Evolutionary conservation across 2,329 filamentous ascomycete genomes (phyloP).

Genomic region (Atkinsonella texensis): DNA sequence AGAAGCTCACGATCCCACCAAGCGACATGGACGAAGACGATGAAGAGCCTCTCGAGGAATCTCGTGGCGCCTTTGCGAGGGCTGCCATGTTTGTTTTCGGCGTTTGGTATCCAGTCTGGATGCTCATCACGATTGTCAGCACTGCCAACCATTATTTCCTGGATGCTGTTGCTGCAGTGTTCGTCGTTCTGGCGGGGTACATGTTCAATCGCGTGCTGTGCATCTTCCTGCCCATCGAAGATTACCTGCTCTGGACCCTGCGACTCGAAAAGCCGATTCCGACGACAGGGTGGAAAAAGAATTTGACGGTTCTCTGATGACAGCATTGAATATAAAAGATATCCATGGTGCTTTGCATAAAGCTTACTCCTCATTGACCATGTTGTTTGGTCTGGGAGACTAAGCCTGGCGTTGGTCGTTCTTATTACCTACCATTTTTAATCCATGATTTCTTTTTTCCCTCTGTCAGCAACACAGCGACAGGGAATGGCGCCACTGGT

Average conservation of each 20-base stretch:
- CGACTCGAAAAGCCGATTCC: conserved; percentile 51
- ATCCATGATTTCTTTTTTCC: background rate
- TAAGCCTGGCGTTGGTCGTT: background rate
- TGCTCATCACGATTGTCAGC: conserved; percentile 44
- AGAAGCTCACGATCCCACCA: background rate
- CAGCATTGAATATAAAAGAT: background rate
- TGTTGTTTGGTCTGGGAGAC: background rate
- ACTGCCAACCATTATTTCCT: conserved; percentile 53
- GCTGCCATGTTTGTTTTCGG: conserved; percentile 23
- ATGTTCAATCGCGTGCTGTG: conserved; percentile 36
- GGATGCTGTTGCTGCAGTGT: conserved; percentile 49
- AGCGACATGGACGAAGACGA: conserved; percentile 5
- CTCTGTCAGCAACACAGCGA: background rate
- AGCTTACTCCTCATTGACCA: background rate
- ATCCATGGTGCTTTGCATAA: background rate
- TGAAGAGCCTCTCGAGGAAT: conserved; percentile 10
- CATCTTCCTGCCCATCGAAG: conserved; percentile 50
- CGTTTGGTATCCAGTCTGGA: conserved; percentile 39
- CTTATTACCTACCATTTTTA: background rate
- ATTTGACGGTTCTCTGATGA: conserved; percentile 7
- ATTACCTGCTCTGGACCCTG: conserved; percentile 49
- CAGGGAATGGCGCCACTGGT: background rate
- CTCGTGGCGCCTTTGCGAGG: conserved; percentile 10
- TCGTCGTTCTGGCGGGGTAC: conserved; percentile 51
- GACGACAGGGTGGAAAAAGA: conserved; percentile 24